Base-by-base conservation (phyloP, 176 grass and related monocot species). In the Musa acuminata region DNA sequence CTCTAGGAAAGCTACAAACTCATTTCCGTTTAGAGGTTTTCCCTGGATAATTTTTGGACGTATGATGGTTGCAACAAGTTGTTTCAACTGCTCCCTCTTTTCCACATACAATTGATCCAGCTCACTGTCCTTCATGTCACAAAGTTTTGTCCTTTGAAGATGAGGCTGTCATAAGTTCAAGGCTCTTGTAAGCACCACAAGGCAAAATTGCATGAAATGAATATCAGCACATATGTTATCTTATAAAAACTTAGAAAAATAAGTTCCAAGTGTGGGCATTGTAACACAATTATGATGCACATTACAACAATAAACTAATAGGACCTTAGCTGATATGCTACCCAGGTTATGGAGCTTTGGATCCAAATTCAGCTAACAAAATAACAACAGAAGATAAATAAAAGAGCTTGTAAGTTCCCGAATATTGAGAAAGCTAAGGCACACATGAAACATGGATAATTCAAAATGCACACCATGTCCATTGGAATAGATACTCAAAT, bases 141-240 rank as follows among this genome's bases (percentile, higher is more conserved):
- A 98, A 66, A 98, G 67, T 58, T 93, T 88, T n/a, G 94, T 98
- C 78, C 94, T 98, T 87, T 91, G 87, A 51, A 98, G 84, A 91
- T 98, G 94, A 85, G 94, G 94, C 94, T 98, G 88, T 11, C 35
- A 70, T 50, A 14, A 70, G 23, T 65, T 70, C 67, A 49, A 64
- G 62, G 62, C 11, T 64, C 11, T 64, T 43, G 35, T 24, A 64
- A 64, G 22, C 22, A 24, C 24, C 19, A 11, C 11, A 11, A 11
- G 24, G 11, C 62, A 8, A 64, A 24, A 24, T 43, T 43, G 35
- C 4, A 0, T 43, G 35, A 43, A 43, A 43, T 43, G 22, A 23
- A 64, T 21, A 21, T 11, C 3, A 11, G 23, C 8, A 63, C 2
- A 64, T 23, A 23, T 64, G 24, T 11, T 35, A 20, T 8, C 19